phyloP scores from a whole-genome alignment of 1,284 basidiomycete genomes.

The Ganoderma leucocontextum region DNA sequence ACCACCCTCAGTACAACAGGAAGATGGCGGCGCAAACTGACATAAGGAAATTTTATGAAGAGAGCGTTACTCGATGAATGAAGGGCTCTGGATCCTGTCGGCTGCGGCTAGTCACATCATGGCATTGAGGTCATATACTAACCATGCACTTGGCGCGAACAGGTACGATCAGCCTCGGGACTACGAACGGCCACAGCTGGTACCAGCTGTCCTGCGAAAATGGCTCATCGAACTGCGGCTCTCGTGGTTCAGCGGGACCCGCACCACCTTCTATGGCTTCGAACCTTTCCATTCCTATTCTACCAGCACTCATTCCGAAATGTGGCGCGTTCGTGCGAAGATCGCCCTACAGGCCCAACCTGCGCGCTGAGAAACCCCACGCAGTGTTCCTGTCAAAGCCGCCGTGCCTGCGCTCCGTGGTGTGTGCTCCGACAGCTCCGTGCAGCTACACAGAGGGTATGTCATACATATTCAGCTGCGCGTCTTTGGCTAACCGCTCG shows the following conservation, averaged over 20 bases:
- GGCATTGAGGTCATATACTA: neutral
- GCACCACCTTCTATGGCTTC: too few species aligned
- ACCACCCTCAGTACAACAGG: neutral
- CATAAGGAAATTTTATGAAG: neutral
- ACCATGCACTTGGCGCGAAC: neutral
- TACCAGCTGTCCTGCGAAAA: neutral
- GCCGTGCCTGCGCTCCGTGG: neutral
- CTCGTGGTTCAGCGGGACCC: too few species aligned
- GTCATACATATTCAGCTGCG: neutral
- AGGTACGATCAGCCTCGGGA: constrained; percentile 1
- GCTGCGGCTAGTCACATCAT: neutral
- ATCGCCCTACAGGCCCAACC: neutral
- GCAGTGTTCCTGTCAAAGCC: neutral
- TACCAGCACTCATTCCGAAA: too few species aligned
- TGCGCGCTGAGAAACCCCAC: neutral
- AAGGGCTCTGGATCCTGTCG: neutral
- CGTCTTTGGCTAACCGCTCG: neutral
- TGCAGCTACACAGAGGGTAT: neutral
- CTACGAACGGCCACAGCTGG: neutral
- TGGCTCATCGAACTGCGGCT: neutral
- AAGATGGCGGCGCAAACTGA: neutral
- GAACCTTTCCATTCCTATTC: too few species aligned
- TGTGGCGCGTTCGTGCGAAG: too few species aligned
- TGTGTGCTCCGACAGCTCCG: neutral
- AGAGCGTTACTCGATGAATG: neutral